Percentiles rank a stretch among this genome's conserved stretches.
These are phyloP conservation scores for Dactylellina leptospora DNA, from an alignment of 2,329 filamentous ascomycete species.

Conservation along the genomic window DNA sequence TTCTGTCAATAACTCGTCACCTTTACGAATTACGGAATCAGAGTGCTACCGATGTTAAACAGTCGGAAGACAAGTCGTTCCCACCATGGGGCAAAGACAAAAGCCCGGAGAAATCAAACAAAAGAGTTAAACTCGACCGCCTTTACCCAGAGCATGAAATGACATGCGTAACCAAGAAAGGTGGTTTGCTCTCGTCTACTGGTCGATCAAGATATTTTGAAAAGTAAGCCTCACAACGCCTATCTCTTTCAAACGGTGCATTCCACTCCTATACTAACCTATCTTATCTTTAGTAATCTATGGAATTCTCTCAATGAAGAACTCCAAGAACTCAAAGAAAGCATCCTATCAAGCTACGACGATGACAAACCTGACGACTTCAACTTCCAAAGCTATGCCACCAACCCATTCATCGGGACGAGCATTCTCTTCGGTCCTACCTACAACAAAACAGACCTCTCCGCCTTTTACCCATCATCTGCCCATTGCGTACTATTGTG, in stretches of 20 bases:
- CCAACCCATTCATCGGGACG: background rate
- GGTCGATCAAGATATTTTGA: constrained; percentile 41
- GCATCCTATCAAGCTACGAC: constrained; percentile 29
- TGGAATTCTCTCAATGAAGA: constrained; percentile 49
- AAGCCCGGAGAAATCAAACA: constrained; percentile 18
- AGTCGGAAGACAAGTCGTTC: background rate
- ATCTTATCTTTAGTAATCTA: constrained; percentile 24
- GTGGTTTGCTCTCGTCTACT: constrained; percentile 19
- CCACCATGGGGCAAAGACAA: background rate
- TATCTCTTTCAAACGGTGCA: background rate
- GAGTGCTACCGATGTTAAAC: no score
- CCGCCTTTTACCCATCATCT: constrained; percentile 69
- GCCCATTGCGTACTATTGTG: constrained; percentile 75
- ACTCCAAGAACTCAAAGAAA: constrained; percentile 49
- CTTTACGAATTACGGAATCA: no score
- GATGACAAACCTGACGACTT: constrained; percentile 43
- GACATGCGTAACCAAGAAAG: constrained; percentile 32
- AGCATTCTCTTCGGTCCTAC: constrained; percentile 39
- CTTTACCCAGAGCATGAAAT: constrained; percentile 13
- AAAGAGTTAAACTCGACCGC: constrained; percentile 19
- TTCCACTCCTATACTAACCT: background rate
- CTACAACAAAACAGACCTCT: constrained; percentile 61
- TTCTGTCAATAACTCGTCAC: background rate
- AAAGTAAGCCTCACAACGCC: constrained; percentile 36
- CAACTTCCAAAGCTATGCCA: background rate